Evolutionary conservation across 164 flowering plant species (phyloP).

Genomic region (Kingdonia uniflora): DNA sequence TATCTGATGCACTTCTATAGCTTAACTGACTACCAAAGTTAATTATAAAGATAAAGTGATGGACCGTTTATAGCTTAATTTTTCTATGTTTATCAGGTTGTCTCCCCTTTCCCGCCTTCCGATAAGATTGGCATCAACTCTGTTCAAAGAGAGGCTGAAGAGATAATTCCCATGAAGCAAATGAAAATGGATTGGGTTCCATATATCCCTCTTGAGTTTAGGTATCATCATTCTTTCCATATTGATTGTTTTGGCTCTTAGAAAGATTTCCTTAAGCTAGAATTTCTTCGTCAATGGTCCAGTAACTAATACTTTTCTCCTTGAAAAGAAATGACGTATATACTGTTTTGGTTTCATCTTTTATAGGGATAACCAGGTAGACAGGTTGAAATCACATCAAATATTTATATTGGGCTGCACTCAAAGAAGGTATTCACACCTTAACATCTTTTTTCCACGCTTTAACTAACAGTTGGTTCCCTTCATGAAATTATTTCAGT

Average conservation of each 20-base stretch:
- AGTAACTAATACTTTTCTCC: too few relatives aligned
- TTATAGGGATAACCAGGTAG: conserved; percentile 71
- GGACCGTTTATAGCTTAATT: neutral
- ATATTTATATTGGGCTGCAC: conserved; percentile 81
- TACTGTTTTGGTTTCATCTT: neutral
- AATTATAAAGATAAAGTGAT: too few relatives aligned
- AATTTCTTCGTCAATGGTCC: too few relatives aligned
- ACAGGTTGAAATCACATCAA: conserved; percentile 51
- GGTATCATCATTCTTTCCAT: conserved; percentile 29
- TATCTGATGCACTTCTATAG: too few relatives aligned
- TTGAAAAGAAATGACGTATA: too few relatives aligned
- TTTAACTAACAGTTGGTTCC: too few relatives aligned
- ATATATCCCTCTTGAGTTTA: conserved; percentile 73
- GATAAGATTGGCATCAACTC: conserved; percentile 95
- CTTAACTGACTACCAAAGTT: too few relatives aligned
- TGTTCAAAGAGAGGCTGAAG: conserved; percentile 89
- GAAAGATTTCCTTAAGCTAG: too few relatives aligned
- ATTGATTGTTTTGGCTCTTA: too few relatives aligned
- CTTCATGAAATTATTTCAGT: too few relatives aligned
- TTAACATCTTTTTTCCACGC: too few relatives aligned
- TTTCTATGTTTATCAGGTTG: conserved; percentile 41
- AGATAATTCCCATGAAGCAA: conserved; percentile 88
- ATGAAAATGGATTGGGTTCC: conserved; percentile 99
- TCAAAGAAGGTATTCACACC: conserved; percentile 64
- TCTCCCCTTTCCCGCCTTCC: conserved; percentile 87